These are phyloP conservation scores for Shiraia bambusicola DNA, from an alignment of 2,329 filamentous ascomycete genomes.

Conservation along the genomic window DNA sequence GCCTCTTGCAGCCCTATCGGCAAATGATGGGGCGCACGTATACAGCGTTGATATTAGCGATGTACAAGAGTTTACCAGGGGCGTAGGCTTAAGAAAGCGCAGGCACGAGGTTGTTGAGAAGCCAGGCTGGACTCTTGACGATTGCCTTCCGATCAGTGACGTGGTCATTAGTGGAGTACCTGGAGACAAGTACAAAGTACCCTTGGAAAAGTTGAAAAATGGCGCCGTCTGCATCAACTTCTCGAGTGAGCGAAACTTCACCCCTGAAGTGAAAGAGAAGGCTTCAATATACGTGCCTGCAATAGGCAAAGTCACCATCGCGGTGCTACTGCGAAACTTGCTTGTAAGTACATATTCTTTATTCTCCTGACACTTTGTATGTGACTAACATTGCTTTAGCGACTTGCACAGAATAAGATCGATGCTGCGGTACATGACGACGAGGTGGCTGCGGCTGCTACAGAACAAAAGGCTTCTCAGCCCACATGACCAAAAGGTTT, in stretches of 20 bases:
- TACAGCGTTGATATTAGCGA: conserved; percentile 93
- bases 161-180: conserved; percentile 95
- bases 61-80: conserved; percentile 88
- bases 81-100: conserved; percentile 79
- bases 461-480: conserved; percentile 19
- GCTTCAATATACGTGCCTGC: conserved; percentile 96
- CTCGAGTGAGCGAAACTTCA: conserved; percentile 92
- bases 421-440: conserved; percentile 32
- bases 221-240: conserved; percentile 99
- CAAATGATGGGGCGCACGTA: conserved; percentile 93
- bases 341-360: conserved; percentile 61
- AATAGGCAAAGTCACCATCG: conserved; percentile 96
- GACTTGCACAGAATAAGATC: conserved; percentile 49
- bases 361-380: not conserved
- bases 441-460: conserved; percentile 20
- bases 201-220: conserved; percentile 76
- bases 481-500: conserved; percentile 3
- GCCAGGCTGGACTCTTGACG: conserved; percentile 73
- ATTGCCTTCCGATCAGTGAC: conserved; percentile 85
- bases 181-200: conserved; percentile 84
- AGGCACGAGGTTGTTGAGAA: conserved; percentile 87
- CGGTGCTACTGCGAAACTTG: conserved; percentile 83
- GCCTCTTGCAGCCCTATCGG: conserved; percentile 86
- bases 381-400: conserved; percentile 31
- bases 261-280: conserved; percentile 86